These are phyloP conservation scores for Excoecaria agallocha DNA, from an alignment of 345 rosid genomes.

Conservation along the genomic window DNA sequence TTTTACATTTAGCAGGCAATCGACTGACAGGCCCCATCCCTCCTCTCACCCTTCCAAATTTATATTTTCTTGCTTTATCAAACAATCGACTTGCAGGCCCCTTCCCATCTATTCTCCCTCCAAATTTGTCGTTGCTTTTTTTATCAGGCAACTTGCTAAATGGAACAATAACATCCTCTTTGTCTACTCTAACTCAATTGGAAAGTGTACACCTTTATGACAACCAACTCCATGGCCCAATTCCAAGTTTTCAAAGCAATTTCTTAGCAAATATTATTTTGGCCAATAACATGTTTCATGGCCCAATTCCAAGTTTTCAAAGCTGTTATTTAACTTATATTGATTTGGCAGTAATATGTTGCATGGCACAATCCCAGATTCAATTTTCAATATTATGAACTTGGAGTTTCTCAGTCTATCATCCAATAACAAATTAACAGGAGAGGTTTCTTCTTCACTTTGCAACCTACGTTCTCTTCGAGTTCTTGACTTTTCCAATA, in stretches of 20 bases:
- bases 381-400: not conserved
- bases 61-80: too few species aligned
- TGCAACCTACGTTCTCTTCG: fast-evolving
- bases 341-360: slow-evolving; percentile 12
- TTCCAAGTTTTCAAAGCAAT: not conserved
- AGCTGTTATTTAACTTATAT: not conserved
- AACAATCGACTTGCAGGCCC: not conserved
- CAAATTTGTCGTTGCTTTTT: not conserved
- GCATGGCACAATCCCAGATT: slow-evolving; percentile 22
- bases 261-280: too few species aligned
- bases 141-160: not conserved
- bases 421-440: not conserved
- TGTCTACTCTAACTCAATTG: not conserved
- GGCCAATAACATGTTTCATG: too few species aligned
- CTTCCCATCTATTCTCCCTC: not conserved
- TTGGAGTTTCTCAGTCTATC: not conserved
- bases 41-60: too few species aligned
- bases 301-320: not conserved
- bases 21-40: not conserved
- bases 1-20: not conserved
- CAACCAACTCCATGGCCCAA: not conserved
- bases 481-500: not conserved
- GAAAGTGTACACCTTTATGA: too few species aligned
- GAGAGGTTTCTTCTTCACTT: not conserved
- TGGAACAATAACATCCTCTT: not conserved